Evolutionary conservation across 306 rosid species (phyloP).

Genomic region (Spatholobus suberectus): DNA sequence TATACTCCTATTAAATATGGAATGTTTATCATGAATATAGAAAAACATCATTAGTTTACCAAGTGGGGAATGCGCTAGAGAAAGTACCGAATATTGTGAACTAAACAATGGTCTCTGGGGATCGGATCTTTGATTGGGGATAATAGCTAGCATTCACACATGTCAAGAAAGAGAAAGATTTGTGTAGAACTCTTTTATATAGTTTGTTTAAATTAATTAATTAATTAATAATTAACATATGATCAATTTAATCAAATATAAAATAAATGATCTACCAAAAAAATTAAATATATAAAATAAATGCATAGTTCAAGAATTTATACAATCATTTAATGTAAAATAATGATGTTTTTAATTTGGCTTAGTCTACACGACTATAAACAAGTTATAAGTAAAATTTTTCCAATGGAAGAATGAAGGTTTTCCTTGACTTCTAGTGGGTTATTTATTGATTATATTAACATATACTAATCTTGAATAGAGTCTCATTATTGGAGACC

Average conservation of each 20-base stretch:
- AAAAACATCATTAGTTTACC: constrained; percentile 24
- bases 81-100: constrained; percentile 16
- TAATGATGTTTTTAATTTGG: background rate
- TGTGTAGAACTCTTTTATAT: background rate
- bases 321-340: background rate
- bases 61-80: constrained; percentile 36
- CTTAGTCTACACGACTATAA: background rate
- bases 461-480: background rate
- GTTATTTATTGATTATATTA: background rate
- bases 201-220: background rate
- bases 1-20: constrained; percentile 30
- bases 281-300: background rate
- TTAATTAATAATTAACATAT: background rate
- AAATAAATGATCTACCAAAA: no score
- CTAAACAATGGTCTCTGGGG: constrained; percentile 42
- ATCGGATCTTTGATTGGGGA: constrained; percentile 36
- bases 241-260: background rate
- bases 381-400: background rate
- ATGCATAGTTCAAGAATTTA: background rate
- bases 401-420: background rate
- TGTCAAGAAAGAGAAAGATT: background rate
- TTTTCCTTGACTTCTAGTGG: background rate
- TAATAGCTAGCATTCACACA: constrained; percentile 30
- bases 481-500: constrained; percentile 3
- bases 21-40: constrained; percentile 38